These are phyloP conservation scores for Zarea fungicola DNA, from an alignment of 2,329 filamentous ascomycete species.

Conservation along the genomic window DNA sequence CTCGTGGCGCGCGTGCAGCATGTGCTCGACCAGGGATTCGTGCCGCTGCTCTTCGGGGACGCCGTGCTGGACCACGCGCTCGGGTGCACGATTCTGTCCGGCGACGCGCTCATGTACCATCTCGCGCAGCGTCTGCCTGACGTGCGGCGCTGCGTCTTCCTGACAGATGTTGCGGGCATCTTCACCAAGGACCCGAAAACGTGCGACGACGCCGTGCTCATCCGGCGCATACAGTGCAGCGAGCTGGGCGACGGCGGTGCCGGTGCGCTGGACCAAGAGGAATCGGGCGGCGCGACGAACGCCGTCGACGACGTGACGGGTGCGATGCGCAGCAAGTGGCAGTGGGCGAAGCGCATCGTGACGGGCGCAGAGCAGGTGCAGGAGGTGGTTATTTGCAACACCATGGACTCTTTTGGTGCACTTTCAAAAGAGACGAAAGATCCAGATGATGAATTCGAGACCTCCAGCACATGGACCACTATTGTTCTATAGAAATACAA, in stretches of 20 bases:
- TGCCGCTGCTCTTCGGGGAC: constrained; percentile 12
- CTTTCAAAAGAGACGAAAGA: not conserved
- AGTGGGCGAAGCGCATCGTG: constrained; percentile 13
- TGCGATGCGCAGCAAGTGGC: constrained; percentile 12
- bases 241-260: not conserved
- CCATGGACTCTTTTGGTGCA: not conserved
- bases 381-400: constrained; percentile 8
- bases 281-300: not conserved
- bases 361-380: constrained; percentile 1
- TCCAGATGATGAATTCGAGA: not conserved
- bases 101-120: constrained; percentile 13
- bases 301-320: constrained; percentile 13
- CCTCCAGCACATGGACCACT: not conserved
- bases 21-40: constrained; percentile 1
- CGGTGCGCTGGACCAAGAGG: not conserved
- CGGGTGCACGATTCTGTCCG: constrained; percentile 7
- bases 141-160: constrained; percentile 7
- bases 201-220: not conserved
- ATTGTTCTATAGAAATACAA: not conserved
- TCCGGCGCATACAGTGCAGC: not conserved
- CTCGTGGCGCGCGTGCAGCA: constrained; percentile 6
- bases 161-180: constrained; percentile 11
- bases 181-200: constrained; percentile 11
- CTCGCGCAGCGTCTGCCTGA: not conserved
- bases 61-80: constrained; percentile 8